Conservation (phyloP, 495 filamentous ascomycete species). For the Endocarpon pusillum region DNA sequence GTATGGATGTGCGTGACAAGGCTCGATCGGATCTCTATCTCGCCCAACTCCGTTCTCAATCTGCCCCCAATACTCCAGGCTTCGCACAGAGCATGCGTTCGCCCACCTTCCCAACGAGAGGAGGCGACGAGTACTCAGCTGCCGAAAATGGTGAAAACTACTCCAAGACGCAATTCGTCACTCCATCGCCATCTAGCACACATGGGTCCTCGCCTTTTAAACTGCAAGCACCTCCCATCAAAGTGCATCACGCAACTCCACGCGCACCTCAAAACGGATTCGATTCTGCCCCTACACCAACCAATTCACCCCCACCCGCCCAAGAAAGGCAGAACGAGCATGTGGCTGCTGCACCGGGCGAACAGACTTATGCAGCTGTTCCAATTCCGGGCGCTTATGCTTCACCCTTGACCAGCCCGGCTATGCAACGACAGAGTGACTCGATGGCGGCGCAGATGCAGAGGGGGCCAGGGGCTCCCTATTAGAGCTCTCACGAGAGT, state of each 20-base stretch:
- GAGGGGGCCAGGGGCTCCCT: no score
- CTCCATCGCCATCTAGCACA: slow-evolving; percentile 17
- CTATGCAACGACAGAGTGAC: slow-evolving; percentile 9
- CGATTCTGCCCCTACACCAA: slow-evolving; percentile 16
- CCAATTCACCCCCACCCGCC: slow-evolving; percentile 6
- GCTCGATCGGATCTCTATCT: slow-evolving; percentile 90
- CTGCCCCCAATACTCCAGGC: slow-evolving; percentile 85
- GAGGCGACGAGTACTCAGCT: slow-evolving; percentile 27
- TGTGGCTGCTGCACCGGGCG: slow-evolving; percentile 29
- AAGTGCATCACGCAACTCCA: slow-evolving; percentile 61
- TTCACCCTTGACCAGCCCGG: slow-evolving; percentile 23
- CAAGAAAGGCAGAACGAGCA: slow-evolving; percentile 17
- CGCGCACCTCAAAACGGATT: slow-evolving; percentile 42
- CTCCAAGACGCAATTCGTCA: slow-evolving; percentile 30
- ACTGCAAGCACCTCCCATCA: slow-evolving; percentile 66
- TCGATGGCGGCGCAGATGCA: no score
- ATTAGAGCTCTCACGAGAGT: no score
- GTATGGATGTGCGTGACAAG: slow-evolving; percentile 88
- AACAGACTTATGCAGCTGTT: slow-evolving; percentile 32
- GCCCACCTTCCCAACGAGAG: slow-evolving; percentile 15
- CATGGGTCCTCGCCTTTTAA: slow-evolving; percentile 44
- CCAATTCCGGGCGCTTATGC: slow-evolving; percentile 35
- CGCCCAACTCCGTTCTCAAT: slow-evolving; percentile 80
- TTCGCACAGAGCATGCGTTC: slow-evolving; percentile 32
- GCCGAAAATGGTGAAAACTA: slow-evolving; percentile 38